phyloP scores from a whole-genome alignment of 192 early-diverging fungal genomes.

The Jimgerdemannia lactiflua region DNA sequence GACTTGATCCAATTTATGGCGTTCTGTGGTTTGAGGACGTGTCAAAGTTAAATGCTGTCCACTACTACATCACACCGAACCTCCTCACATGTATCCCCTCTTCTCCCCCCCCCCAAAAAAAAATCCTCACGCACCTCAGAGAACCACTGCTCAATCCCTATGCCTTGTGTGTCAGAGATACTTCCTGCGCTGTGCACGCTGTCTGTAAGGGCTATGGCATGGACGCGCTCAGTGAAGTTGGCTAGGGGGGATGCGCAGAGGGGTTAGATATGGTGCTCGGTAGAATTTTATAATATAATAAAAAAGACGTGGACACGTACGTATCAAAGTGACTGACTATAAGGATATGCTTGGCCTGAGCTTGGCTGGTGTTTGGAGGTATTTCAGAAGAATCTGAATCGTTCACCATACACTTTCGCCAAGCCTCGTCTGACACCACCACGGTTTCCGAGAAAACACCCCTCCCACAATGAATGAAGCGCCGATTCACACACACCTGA shows the following conservation, averaged over 20 bases:
- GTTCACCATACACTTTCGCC: too few relatives aligned
- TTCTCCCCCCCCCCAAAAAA: too few relatives aligned
- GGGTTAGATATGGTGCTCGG: background rate
- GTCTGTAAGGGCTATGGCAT: constrained; percentile 7
- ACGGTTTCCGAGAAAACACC: too few relatives aligned
- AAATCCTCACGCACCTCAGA: too few relatives aligned
- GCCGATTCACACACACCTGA: constrained; percentile 9
- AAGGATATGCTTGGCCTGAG: constrained; percentile 5
- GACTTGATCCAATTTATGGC: constrained; percentile 22
- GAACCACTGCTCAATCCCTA: too few relatives aligned
- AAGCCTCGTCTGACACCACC: too few relatives aligned
- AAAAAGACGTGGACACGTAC: background rate
- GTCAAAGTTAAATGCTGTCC: background rate
- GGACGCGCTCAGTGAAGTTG: constrained; percentile 9
- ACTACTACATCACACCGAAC: too few relatives aligned
- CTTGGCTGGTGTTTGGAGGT: background rate
- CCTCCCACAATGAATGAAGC: too few relatives aligned
- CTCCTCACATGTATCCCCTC: too few relatives aligned
- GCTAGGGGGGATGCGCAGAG: background rate
- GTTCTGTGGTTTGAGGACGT: constrained; percentile 4
- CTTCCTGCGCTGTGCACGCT: constrained; percentile 9
- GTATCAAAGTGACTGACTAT: constrained; percentile 9
- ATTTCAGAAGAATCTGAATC: background rate
- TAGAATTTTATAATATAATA: too few relatives aligned
- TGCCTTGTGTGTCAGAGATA: constrained; percentile 2